Base-by-base conservation (phyloP, 225 moss, liverwort and hornwort genomes). In the Neckera pumila region DNA sequence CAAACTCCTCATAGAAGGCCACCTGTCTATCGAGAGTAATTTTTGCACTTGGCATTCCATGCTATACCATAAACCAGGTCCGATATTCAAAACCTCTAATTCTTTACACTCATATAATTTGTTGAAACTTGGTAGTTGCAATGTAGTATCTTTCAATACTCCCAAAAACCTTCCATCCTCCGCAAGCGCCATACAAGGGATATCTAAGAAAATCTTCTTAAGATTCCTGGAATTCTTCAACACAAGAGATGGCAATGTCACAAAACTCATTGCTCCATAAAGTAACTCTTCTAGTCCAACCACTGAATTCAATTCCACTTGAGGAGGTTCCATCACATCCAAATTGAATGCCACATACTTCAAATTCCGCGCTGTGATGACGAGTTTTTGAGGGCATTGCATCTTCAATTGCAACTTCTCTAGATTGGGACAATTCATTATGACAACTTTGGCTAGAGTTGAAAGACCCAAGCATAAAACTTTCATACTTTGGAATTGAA, bases 1-100 rank as follows among this genome's bases (percentile, higher is more conserved):
- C 12, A 96, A 82, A 12, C 27, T 85, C 4, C 7, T 82, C 65
- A 95, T 81, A 2, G 91, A 43, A 36, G 95, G 95, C 95, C 95
- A 94, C 40, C 79, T 91, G 0, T 81, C 64, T 7, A 72, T 67
- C 2, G 0, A 2, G 4, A 1, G 7, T 21, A 95, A 7, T 7
- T 13, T 1, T 6, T 28, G 2, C 13, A 87, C 84, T 19, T 90
- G 80, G 0, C 38, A 79, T 85, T 96, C 95, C 84, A 96, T 90
- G 5, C 93, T 90, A 10, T 94, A 16, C 92, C 94, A 96, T 2
- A 96, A 65, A 9, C 96, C 96, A 7, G 95, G 96, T 3, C 96
- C 96, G 3, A 96, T 57, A 53, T 94, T 96, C 22, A 95, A 54
- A 14, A 95, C 93, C 8, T 65, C 77, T 2, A 96, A 6, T 4